phyloP scores from a whole-genome alignment of 306 rosid species.

The Cicer bijugum region DNA sequence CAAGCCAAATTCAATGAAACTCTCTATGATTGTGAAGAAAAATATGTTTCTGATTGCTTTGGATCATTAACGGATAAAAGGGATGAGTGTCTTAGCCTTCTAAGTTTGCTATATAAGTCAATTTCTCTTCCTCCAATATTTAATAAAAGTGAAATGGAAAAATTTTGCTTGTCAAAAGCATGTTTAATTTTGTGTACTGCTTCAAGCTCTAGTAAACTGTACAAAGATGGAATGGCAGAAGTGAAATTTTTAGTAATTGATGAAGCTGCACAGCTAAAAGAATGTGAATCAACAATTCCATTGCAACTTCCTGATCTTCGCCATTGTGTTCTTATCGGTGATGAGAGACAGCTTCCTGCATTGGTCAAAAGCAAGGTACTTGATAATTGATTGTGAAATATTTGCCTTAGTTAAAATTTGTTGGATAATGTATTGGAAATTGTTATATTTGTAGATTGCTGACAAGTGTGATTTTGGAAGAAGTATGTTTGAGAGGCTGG shows the following conservation, averaged over 20 bases:
- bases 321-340: slow-evolving; percentile 56
- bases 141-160: not conserved
- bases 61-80: not conserved
- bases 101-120: slow-evolving; percentile 1
- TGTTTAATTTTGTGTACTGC: slow-evolving; percentile 48
- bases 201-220: slow-evolving; percentile 50
- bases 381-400: not conserved
- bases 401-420: too few relatives aligned
- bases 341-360: slow-evolving; percentile 66
- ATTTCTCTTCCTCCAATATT: not conserved
- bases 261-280: slow-evolving; percentile 67
- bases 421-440: not conserved
- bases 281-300: slow-evolving; percentile 63
- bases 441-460: slow-evolving; percentile 35
- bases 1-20: not conserved
- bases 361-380: slow-evolving; percentile 65
- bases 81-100: slow-evolving; percentile 21
- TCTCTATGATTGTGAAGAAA: not conserved
- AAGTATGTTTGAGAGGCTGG: slow-evolving; percentile 56
- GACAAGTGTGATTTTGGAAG: slow-evolving; percentile 52
- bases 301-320: slow-evolving; percentile 50
- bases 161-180: slow-evolving; percentile 42
- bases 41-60: not conserved
- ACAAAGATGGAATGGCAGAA: not conserved
- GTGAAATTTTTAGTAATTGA: slow-evolving; percentile 54